These are phyloP conservation scores for Xylaria palmicola DNA, from an alignment of 495 filamentous ascomycete genomes.

Conservation along the genomic window DNA sequence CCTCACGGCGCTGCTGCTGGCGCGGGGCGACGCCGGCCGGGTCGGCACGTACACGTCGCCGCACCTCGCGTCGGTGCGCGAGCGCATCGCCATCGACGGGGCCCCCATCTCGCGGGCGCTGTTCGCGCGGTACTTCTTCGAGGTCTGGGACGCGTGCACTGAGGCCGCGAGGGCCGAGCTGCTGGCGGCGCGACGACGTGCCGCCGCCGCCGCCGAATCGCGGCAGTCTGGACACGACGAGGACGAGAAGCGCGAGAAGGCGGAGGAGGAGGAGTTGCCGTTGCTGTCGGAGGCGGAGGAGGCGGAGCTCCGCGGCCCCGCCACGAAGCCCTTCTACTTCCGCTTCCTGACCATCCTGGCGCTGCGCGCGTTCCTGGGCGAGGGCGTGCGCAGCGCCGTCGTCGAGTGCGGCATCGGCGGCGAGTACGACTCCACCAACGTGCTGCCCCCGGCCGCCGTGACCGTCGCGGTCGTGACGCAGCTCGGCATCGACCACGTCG, in stretches of 20 bases:
- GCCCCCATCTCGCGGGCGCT: constrained; percentile 45
- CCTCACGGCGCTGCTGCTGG: constrained; percentile 36
- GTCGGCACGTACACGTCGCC: constrained; percentile 69
- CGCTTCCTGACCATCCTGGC: constrained; percentile 52
- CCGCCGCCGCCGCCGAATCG: constrained; percentile 13
- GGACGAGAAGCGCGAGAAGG: background rate
- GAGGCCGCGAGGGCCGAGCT: constrained; percentile 41
- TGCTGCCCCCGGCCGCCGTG: constrained; percentile 33
- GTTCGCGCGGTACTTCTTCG: constrained; percentile 64
- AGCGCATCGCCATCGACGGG: constrained; percentile 64
- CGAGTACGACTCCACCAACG: constrained; percentile 52
- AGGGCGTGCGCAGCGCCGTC: constrained; percentile 43
- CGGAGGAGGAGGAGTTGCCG: background rate
- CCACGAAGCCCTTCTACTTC: constrained; percentile 57
- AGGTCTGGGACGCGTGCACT: constrained; percentile 61
- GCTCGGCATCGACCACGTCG: constrained; percentile 51
- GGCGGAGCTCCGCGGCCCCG: constrained; percentile 22
- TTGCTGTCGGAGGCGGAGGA: background rate
- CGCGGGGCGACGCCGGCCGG: constrained; percentile 23
- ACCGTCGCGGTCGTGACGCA: constrained; percentile 43
- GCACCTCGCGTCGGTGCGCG: constrained; percentile 59
- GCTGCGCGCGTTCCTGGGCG: constrained; percentile 42
- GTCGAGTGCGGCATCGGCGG: constrained; percentile 53
- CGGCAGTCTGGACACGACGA: too few species aligned
- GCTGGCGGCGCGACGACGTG: too few species aligned